Conservation (phyloP, 192 early-diverging fungal species). For the Umbelopsis vinacea region DNA sequence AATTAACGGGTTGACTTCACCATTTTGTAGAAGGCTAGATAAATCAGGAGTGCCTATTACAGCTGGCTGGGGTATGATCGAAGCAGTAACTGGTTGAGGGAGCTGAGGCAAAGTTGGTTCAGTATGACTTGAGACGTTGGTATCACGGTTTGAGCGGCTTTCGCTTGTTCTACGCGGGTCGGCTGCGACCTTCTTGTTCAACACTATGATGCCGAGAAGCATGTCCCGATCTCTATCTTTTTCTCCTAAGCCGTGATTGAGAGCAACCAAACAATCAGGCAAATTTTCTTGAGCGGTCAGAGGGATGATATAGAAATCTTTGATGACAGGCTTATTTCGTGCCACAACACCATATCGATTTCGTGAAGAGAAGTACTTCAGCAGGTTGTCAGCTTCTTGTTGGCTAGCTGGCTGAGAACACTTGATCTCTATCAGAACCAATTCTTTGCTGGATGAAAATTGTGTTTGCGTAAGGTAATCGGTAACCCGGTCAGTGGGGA, state of each 20-base stretch:
- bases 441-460: conserved; percentile 57
- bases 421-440: conserved; percentile 66
- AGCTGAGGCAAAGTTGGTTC: not conserved
- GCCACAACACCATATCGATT: conserved; percentile 71
- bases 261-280: conserved; percentile 54
- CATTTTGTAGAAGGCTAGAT: not conserved
- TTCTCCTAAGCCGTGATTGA: not conserved
- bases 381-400: conserved; percentile 53
- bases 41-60: not conserved
- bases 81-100: not conserved
- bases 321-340: conserved; percentile 64
- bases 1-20: not conserved
- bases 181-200: not conserved
- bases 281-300: conserved; percentile 54
- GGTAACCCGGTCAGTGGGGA: conserved; percentile 52
- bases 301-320: conserved; percentile 80
- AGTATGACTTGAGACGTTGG: not conserved
- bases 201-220: not conserved
- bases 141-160: not conserved
- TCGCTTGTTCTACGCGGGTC: not conserved
- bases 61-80: not conserved
- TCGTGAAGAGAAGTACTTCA: conserved; percentile 65
- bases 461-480: conserved; percentile 62
- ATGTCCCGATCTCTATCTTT: conserved; percentile 1
- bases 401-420: conserved; percentile 17